Conservation (phyloP, 1,284 basidiomycete genomes). For the Chondrostereum purpureum region DNA sequence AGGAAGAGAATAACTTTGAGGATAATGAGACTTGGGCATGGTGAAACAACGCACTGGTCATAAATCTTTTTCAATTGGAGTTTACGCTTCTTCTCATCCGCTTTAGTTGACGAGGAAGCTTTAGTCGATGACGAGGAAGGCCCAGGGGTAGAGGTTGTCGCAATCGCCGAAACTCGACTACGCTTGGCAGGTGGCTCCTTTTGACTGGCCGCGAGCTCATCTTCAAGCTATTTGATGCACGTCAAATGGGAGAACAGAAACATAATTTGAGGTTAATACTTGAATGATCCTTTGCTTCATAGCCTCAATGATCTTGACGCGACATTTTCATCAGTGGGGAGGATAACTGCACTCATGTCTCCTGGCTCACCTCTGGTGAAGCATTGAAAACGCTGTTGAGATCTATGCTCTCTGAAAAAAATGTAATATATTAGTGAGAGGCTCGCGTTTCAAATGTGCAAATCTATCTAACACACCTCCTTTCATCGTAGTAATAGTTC, state of each 20-base stretch:
- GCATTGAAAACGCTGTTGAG: slow-evolving; percentile 2
- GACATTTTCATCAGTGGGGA: slow-evolving; percentile 1
- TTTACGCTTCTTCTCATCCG: slow-evolving; percentile 33
- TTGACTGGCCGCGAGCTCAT: slow-evolving; percentile 21
- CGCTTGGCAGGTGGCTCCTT: slow-evolving; percentile 24
- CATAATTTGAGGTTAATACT: slow-evolving; percentile 14
- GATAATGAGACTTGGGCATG: too few species aligned
- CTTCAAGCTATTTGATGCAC: slow-evolving; percentile 26
- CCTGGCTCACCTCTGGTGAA: slow-evolving; percentile 5
- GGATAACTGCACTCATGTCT: too few species aligned
- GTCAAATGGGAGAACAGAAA: not conserved
- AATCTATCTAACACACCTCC: not conserved
- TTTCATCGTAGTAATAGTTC: slow-evolving; percentile 7
- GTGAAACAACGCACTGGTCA: slow-evolving; percentile 22
- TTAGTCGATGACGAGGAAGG: slow-evolving; percentile 14
- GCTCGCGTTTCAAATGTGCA: too few species aligned
- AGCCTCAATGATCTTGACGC: slow-evolving; percentile 27
- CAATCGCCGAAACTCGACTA: slow-evolving; percentile 17
- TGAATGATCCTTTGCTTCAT: slow-evolving; percentile 31
- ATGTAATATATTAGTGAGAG: not conserved
- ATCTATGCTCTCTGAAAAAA: slow-evolving; percentile 1
- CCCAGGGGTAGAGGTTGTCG: slow-evolving; percentile 11
- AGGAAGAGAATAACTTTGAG: not conserved
- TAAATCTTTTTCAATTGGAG: slow-evolving; percentile 33
- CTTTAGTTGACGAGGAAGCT: slow-evolving; percentile 21